Base-by-base conservation (phyloP, 1,139 yeast genomes). In the Candida gigantensis region DNA sequence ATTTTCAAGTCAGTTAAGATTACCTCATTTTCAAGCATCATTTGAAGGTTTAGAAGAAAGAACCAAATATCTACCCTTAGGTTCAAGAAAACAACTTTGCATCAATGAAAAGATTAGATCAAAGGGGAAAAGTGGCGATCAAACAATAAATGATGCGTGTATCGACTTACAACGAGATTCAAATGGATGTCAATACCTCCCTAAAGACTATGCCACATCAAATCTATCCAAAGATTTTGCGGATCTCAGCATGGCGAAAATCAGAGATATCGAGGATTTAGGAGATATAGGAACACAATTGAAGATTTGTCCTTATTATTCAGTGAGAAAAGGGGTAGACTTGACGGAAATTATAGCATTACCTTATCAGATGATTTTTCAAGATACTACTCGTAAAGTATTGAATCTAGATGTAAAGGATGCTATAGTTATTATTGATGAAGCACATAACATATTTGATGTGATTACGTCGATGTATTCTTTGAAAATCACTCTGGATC, bases 371-470 rank as follows among this genome's bases (percentile, higher is more conserved):
- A 68, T 88, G 52, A 57, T 92, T 9, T 58, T 90, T 2, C 86
- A 84, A 35, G 74, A 72, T 25, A 66, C 77, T 3, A 74, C 95
- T 0, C 67, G 97, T 49, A 68, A 71, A 3, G 65, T 80, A 0
- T 58, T 88, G 33, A 77, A 79, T 1, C 55, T 90, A 5, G 71
- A 81, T 33, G 53, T 90, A 11, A 71, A 74, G 35, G 74, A 79
- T 42, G 72, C 92, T 0, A 74, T 90, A 5, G 77, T 92, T 1
- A 75, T 92, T 3, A 82, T 90, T 25, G 98, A 90, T 55, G 98
- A 90, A 54, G 97, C 97, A 0, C 98, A 90, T 55, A 90, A 90
- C 53, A 63, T 90, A 28, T 56, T 89, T 21, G 97, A 89, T 48
- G 81, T 90, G 0, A 79, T 90, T 4, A 76, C 83, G 1, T 66